Percentiles rank a stretch among this genome's conserved stretches.
These are phyloP conservation scores for Blastobotrys peoriensis DNA, from an alignment of 805 yeast genomes.

Conservation along the genomic window DNA sequence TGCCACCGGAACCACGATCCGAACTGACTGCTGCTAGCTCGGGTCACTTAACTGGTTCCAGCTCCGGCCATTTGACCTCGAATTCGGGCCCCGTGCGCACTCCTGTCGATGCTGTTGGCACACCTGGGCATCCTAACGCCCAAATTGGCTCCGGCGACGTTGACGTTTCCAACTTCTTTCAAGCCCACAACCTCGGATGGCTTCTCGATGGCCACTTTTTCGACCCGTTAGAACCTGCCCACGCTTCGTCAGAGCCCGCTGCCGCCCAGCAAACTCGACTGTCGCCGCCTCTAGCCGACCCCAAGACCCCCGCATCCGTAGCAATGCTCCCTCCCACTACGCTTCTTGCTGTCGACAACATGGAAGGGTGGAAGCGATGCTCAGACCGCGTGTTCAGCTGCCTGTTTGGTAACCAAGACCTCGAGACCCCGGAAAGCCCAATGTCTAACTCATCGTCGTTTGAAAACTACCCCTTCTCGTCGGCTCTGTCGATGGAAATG, in stretches of 20 bases:
- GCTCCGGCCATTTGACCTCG: not conserved
- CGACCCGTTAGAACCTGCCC: not conserved
- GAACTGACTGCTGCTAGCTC: not conserved
- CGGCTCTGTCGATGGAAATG: slow-evolving; percentile 11
- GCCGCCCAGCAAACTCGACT: not conserved
- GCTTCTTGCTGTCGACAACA: slow-evolving; percentile 4
- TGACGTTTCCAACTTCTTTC: slow-evolving; percentile 11
- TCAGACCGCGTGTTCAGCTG: slow-evolving; percentile 16
- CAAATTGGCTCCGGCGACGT: not conserved
- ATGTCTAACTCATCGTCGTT: not conserved
- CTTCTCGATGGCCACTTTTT: slow-evolving; percentile 16
- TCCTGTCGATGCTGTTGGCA: not conserved
- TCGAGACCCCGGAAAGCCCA: not conserved
- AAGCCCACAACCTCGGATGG: slow-evolving; percentile 24
- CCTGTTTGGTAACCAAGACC: slow-evolving; percentile 18
- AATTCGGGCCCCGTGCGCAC: not conserved
- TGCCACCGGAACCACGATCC: not conserved
- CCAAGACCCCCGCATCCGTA: not conserved
- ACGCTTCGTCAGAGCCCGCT: slow-evolving; percentile 4
- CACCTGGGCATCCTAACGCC: not conserved
- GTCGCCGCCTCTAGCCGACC: slow-evolving; percentile 1
- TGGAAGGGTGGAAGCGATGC: slow-evolving; percentile 14
- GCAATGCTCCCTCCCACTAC: slow-evolving; percentile 1
- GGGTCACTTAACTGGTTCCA: not conserved
- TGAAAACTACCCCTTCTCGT: slow-evolving; percentile 8